Percentiles rank a stretch among this genome's conserved stretches.
Evolutionary conservation across 176 grass and related monocot genomes (phyloP).

Genomic region (Rhynchospora tenuis): DNA sequence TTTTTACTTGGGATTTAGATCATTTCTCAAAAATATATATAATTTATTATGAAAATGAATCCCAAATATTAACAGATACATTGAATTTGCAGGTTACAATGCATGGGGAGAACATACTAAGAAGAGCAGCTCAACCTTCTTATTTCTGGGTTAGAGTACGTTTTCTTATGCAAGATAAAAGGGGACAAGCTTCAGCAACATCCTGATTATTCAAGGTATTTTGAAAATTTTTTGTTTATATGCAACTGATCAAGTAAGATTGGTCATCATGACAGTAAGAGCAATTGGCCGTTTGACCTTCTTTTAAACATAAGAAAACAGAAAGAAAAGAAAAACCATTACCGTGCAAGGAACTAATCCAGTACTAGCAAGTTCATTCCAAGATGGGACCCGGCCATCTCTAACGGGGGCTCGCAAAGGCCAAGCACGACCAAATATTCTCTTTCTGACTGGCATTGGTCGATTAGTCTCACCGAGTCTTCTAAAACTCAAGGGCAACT

Average conservation of each 20-base stretch:
- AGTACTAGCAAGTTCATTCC: slow-evolving; percentile 55
- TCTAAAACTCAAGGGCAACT: slow-evolving; percentile 62
- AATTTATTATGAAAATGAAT: no score
- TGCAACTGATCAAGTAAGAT: not conserved
- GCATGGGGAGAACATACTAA: not conserved
- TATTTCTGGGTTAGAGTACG: not conserved
- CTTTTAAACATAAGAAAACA: not conserved
- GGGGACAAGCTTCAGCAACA: not conserved
- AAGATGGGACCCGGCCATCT: slow-evolving; percentile 71
- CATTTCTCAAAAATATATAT: no score
- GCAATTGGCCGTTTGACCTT: not conserved
- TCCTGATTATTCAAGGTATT: not conserved
- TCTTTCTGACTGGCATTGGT: slow-evolving; percentile 67
- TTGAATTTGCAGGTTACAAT: not conserved
- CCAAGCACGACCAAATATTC: slow-evolving; percentile 93
- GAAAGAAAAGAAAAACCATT: not conserved
- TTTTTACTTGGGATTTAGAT: not conserved
- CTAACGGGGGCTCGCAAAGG: slow-evolving; percentile 77
- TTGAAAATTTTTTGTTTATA: not conserved
- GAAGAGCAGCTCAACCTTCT: not conserved
- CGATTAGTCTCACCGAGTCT: slow-evolving; percentile 65
- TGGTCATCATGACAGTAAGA: not conserved
- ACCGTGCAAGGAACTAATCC: slow-evolving; percentile 69
- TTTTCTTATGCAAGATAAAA: not conserved
- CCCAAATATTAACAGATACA: not conserved